phyloP scores from a whole-genome alignment of 2,329 filamentous ascomycete genomes.

The Fusarium cyanostomum region DNA sequence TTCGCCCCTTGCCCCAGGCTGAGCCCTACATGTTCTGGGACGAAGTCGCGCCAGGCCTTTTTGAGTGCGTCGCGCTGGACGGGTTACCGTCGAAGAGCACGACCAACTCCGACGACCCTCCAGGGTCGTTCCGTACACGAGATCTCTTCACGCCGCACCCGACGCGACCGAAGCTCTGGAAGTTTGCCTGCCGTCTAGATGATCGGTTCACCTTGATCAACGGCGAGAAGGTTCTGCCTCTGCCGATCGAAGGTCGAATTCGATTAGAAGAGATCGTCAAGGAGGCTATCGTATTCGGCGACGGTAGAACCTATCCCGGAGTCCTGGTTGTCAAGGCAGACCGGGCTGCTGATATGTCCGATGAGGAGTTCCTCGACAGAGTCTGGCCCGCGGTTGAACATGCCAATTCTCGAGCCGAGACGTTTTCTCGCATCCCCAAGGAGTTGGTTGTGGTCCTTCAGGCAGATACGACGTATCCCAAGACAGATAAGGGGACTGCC shows the following conservation, averaged over 20 bases:
- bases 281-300: slow-evolving; percentile 67
- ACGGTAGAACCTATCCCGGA: slow-evolving; percentile 61
- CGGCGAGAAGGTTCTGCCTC: slow-evolving; percentile 59
- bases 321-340: slow-evolving; percentile 62
- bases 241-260: slow-evolving; percentile 62
- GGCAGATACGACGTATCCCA: slow-evolving; percentile 54
- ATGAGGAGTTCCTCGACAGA: slow-evolving; percentile 56
- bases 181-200: slow-evolving; percentile 56
- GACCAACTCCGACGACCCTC: slow-evolving; percentile 52
- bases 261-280: slow-evolving; percentile 61
- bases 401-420: slow-evolving; percentile 60
- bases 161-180: slow-evolving; percentile 54
- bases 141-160: slow-evolving; percentile 57
- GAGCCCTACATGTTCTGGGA: slow-evolving; percentile 42
- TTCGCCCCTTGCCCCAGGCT: slow-evolving; percentile 44
- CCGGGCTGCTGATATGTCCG: slow-evolving; percentile 51
- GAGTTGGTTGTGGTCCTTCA: slow-evolving; percentile 63
- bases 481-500: slow-evolving; percentile 63
- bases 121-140: slow-evolving; percentile 55
- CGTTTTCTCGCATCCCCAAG: slow-evolving; percentile 61
- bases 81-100: slow-evolving; percentile 51
- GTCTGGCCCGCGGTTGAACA: slow-evolving; percentile 61
- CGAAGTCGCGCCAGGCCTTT: slow-evolving; percentile 45
- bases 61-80: slow-evolving; percentile 50
- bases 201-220: slow-evolving; percentile 58